Evolutionary conservation across 2,329 filamentous ascomycete genomes (phyloP).

Genomic region (Fusarium vanettenii): DNA sequence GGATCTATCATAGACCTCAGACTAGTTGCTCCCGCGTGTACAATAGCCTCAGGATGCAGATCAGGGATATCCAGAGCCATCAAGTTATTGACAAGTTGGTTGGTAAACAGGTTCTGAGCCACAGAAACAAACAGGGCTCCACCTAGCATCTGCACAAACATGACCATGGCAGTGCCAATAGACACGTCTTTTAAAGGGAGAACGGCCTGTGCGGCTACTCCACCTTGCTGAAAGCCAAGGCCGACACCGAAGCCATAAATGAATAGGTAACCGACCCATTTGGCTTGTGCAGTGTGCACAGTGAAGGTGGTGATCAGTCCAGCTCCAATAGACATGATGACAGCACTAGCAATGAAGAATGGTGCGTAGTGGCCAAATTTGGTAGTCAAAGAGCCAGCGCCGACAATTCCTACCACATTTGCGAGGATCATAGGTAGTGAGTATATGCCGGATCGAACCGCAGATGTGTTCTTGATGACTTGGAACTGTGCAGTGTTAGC

Average conservation of each 20-base stretch:
- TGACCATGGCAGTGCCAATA: constrained; percentile 8
- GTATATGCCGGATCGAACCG: constrained; percentile 3
- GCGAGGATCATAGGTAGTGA: constrained; percentile 6
- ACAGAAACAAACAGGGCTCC: constrained; percentile 10
- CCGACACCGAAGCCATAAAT: constrained; percentile 7
- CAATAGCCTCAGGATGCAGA: constrained; percentile 4
- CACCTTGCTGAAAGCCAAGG: constrained; percentile 7
- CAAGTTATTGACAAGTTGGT: neutral
- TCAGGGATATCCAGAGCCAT: neutral
- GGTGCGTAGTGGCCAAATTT: constrained; percentile 10
- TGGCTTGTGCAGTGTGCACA: neutral
- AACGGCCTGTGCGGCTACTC: constrained; percentile 7
- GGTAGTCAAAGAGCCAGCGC: neutral
- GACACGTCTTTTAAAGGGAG: neutral
- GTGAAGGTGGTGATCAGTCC: constrained; percentile 3
- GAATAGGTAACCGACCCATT: constrained; percentile 11
- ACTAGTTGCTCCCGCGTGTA: constrained; percentile 9
- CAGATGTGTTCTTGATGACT: neutral
- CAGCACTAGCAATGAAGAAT: neutral
- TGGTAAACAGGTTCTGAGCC: constrained; percentile 8
- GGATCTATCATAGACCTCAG: constrained; percentile 3
- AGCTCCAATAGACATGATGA: constrained; percentile 3
- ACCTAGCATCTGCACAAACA: constrained; percentile 13
- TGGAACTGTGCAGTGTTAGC: neutral
- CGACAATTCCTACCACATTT: neutral